These are phyloP conservation scores for Alectoria sarmentosa DNA, from an alignment of 495 filamentous ascomycete species.

Conservation along the genomic window DNA sequence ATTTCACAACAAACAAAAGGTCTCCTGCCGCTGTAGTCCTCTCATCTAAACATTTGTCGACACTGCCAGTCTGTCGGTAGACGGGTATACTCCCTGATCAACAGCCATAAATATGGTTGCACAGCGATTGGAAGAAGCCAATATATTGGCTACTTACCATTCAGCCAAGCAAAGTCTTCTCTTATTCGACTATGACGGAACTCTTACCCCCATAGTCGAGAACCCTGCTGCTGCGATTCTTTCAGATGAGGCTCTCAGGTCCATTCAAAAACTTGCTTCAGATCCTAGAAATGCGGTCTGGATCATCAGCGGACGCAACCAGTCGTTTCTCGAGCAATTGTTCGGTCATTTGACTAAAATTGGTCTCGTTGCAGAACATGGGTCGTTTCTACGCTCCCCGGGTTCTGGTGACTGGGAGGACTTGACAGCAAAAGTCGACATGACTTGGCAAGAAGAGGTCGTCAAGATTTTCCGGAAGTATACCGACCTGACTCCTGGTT, in stretches of 20 bases:
- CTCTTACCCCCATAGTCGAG: conserved; percentile 89
- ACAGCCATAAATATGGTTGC: neutral
- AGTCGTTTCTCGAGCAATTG: conserved; percentile 78
- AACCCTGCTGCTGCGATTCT: conserved; percentile 84
- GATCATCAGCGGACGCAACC: conserved; percentile 93
- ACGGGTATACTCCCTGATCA: neutral
- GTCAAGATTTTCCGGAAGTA: conserved; percentile 75
- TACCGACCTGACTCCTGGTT: conserved; percentile 77
- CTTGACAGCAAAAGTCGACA: conserved; percentile 70
- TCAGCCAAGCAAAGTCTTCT: conserved; percentile 56
- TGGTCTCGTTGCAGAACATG: conserved; percentile 91
- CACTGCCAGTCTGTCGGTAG: neutral
- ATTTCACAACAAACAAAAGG: neutral
- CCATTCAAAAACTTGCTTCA: conserved; percentile 67
- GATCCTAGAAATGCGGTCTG: conserved; percentile 84
- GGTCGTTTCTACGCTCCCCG: conserved; percentile 83
- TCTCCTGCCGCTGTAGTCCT: neutral
- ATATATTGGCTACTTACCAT: conserved; percentile 2
- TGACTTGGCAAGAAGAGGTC: conserved; percentile 82
- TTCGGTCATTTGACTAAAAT: conserved; percentile 78
- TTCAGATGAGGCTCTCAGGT: conserved; percentile 70
- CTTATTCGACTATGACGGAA: conserved; percentile 98
- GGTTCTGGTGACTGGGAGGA: conserved; percentile 72
- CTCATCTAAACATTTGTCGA: neutral
- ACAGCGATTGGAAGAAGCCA: conserved; percentile 9